These are phyloP conservation scores for Pyricularia grisea DNA, from an alignment of 2,329 filamentous ascomycete genomes.

Conservation along the genomic window DNA sequence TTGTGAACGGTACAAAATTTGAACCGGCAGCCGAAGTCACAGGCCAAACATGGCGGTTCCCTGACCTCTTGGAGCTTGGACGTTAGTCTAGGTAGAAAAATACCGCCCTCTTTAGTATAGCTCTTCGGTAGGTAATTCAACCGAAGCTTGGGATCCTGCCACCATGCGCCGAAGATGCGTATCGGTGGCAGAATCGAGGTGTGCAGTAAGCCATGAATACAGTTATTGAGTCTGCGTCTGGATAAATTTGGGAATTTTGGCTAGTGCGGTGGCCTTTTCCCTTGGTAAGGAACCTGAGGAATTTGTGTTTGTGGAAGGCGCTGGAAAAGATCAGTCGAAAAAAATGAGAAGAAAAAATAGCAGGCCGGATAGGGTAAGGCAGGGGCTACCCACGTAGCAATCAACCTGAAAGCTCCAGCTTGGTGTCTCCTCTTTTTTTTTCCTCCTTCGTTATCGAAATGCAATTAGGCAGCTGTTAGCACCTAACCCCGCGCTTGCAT, in stretches of 20 bases:
- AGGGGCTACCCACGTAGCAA: not conserved
- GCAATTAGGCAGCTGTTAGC: not conserved
- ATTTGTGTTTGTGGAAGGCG: not conserved
- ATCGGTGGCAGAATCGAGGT: not conserved
- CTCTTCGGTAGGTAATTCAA: not conserved
- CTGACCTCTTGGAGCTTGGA: not conserved
- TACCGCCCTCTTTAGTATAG: not conserved
- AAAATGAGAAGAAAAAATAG: not conserved
- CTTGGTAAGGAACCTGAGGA: not conserved
- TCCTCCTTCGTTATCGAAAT: not conserved
- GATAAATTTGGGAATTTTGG: not conserved
- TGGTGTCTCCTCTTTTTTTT: not conserved
- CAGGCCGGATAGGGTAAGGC: not conserved
- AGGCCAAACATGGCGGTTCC: not conserved
- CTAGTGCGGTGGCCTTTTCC: not conserved
- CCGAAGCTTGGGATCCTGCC: not conserved
- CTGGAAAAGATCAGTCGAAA: not conserved
- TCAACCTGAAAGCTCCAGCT: not conserved
- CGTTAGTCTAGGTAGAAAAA: not conserved
- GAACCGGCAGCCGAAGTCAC: not conserved
- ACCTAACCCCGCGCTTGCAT: not conserved
- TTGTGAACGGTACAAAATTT: not conserved
- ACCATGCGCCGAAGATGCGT: slow-evolving; percentile 1
- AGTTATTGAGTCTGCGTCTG: not conserved
- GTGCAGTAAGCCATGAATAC: slow-evolving; percentile 3